phyloP scores from a whole-genome alignment of 176 grass and related monocot genomes.

The Eremochloa ophiuroides region DNA sequence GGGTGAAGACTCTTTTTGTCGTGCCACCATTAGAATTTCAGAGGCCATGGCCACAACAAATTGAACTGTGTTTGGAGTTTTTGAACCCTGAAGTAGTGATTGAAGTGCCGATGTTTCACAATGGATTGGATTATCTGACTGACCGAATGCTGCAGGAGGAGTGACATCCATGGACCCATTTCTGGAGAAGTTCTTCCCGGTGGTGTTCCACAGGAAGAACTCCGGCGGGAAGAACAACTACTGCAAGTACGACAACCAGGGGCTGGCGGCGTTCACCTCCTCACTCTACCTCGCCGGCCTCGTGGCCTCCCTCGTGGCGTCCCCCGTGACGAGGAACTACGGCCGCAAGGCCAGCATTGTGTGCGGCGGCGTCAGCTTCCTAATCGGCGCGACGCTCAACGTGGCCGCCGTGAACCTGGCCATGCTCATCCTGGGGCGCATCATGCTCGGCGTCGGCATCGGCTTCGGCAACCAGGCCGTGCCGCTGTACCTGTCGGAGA shows the following conservation, averaged over 20 bases:
- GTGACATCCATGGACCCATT: slow-evolving; percentile 96
- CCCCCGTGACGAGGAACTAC: slow-evolving; percentile 78
- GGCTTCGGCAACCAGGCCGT: slow-evolving; percentile 94
- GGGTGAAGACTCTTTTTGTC: not conserved
- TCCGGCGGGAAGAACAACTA: slow-evolving; percentile 64
- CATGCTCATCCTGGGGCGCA: slow-evolving; percentile 84
- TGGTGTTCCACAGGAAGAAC: slow-evolving; percentile 68
- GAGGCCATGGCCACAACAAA: not conserved
- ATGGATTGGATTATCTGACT: slow-evolving; percentile 22
- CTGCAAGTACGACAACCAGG: slow-evolving; percentile 95
- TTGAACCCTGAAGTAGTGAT: not conserved
- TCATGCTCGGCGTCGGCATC: slow-evolving; percentile 92
- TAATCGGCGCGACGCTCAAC: slow-evolving; percentile 74
- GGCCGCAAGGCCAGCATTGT: slow-evolving; percentile 84
- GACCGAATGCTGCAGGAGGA: slow-evolving; percentile 46
- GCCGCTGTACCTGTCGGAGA: slow-evolving; percentile 85
- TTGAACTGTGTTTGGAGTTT: not conserved
- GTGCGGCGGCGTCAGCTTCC: slow-evolving; percentile 79
- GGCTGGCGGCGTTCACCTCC: slow-evolving; percentile 56
- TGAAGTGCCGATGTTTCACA: not conserved
- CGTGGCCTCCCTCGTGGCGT: slow-evolving; percentile 61
- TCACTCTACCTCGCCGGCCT: slow-evolving; percentile 91
- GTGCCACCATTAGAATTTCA: not conserved
- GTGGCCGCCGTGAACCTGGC: slow-evolving; percentile 55
- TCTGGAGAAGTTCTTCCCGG: slow-evolving; percentile 85